Evolutionary conservation across 2,329 filamentous ascomycete species (phyloP), one percentile per base, ranked within the genome.

Genomic region (Penicillium olsonii): DNA sequence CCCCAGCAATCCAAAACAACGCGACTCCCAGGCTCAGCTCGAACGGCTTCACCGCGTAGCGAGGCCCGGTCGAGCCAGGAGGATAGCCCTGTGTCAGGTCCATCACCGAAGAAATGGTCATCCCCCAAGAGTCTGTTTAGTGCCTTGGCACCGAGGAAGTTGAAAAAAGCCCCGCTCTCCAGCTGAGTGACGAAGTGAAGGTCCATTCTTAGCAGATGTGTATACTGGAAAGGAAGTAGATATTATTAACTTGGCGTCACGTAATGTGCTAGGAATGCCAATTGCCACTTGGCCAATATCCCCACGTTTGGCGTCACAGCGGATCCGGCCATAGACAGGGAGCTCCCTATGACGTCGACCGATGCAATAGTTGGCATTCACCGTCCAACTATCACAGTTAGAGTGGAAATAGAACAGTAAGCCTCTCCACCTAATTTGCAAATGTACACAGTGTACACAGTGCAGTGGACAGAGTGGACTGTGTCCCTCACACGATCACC

Each of bases 101-200:
- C 50, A 2, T 47, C 50, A 10, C 53, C 56, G n/a, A 60, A 53
- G 42, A 62, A 60, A 35, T 62, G 59, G 59, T 35, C 43, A 11
- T 53, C 58, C 17, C 42, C 59, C 4, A 54, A 45, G 24, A 49
- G 40, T 33, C 14, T 60, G 19, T 48, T 61, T n/a, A 56, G 50
- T 47, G 46, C 42, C 17, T 50, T 62, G 26, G 49, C 58, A 35
- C 48, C 59, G 14, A 59, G 52, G 47, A 52, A 54, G 20, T 24
- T 53, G 20, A 54, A 41, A 12, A 53, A 53, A 38, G 35, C 12
- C 50, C 15, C 49, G 44, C 22, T 40, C 51, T 15, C 27, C 39
- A 4, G 39, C 14, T 22, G 50, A 43, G 26, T 34, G 49, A 45
- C 27, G 34, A 29, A 33, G 8, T 10, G 39, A 19, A 31, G 22